phyloP scores from a whole-genome alignment of 2,329 filamentous ascomycete genomes.

The Ophiostoma novo-ulmi region DNA sequence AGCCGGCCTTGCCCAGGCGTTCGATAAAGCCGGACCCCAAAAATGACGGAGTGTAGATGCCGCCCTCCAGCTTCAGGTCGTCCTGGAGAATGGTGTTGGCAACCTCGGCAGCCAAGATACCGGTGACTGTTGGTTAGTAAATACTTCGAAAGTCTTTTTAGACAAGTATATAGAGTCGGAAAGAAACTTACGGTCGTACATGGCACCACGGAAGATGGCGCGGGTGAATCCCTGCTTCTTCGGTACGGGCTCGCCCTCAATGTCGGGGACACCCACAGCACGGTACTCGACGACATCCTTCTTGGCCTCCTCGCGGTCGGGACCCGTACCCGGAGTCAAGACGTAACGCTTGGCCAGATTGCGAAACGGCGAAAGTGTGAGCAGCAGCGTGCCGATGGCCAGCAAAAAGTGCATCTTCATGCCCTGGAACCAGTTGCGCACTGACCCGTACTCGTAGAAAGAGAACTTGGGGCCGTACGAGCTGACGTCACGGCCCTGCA shows the following conservation, averaged over 20 bases:
- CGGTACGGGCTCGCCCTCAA: conserved; percentile 29
- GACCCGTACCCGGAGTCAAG: conserved; percentile 52
- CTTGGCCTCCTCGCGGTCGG: conserved; percentile 47
- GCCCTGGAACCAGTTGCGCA: conserved; percentile 47
- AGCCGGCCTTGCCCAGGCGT: conserved; percentile 54
- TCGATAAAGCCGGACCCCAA: conserved; percentile 64
- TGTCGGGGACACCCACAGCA: conserved; percentile 59
- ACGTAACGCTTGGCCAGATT: conserved; percentile 42
- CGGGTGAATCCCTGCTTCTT: conserved; percentile 51
- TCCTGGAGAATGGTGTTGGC: conserved; percentile 62
- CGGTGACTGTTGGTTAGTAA: conserved; percentile 51
- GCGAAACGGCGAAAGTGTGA: conserved; percentile 43
- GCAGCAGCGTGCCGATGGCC: conserved; percentile 40
- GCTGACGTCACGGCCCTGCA: conserved; percentile 41
- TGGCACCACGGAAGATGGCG: conserved; percentile 53
- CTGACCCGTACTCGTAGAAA: conserved; percentile 51
- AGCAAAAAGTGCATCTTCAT: conserved; percentile 48
- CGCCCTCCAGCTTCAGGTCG: conserved; percentile 56
- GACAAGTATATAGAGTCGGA: not conserved
- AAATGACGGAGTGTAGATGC: conserved; percentile 66
- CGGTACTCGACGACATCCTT: conserved; percentile 60
- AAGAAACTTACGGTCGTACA: conserved; percentile 57
- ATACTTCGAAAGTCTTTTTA: not conserved
- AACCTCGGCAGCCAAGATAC: conserved; percentile 56
- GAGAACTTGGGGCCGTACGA: conserved; percentile 59